Base-by-base conservation (phyloP, 176 grass and related monocot species). In the Eleusine indica region DNA sequence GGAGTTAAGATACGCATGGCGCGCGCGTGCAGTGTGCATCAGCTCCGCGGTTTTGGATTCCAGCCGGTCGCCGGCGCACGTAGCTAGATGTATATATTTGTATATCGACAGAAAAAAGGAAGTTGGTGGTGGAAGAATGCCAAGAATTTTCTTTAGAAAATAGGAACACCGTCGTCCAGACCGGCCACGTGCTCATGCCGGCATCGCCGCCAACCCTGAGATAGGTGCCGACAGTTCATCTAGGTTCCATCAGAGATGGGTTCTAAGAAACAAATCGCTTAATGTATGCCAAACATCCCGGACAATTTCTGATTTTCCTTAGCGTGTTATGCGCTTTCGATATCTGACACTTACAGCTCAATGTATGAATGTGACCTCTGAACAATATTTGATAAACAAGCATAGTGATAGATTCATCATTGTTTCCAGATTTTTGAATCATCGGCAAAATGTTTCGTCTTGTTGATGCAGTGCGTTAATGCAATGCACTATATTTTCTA, bases 31-130 rank as follows among this genome's bases (percentile, higher is more conserved):
- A 8, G 65, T 57, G 65, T 57, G 22, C 74, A 18, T 29, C 74
- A 32, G 67, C 29, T 83, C 73, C 74, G 22, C 74, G 79, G 73
- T 56, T 83, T 73, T 78, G 86, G 80, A 66, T 88, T 71, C 15
- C 44, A 43, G 41, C 66, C 18, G 18, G 1, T 66, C 42, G 43
- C 7, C 10, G n/a, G 29, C 10, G 39, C 39, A 77, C 39, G 57
- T 77, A 62, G 2, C 19, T 53, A 15, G 52, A 4, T 54, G 29
- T 13, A 5, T 38, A 67, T 32, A 65, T 2, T 15, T 73, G 25
- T 51, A 9, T 35, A 54, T 49, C 14, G 25, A 73, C 30, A 13
- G 42, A 10, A 18, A 73, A 53, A 37, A 18, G 16, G 43, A 52
- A 52, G 9, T 1, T 17, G 49, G 35, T 1, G 6, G 40, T 29